Evolutionary conservation across 225 moss, liverwort and hornwort genomes (phyloP).

Genomic region (Polytrichum commune): DNA sequence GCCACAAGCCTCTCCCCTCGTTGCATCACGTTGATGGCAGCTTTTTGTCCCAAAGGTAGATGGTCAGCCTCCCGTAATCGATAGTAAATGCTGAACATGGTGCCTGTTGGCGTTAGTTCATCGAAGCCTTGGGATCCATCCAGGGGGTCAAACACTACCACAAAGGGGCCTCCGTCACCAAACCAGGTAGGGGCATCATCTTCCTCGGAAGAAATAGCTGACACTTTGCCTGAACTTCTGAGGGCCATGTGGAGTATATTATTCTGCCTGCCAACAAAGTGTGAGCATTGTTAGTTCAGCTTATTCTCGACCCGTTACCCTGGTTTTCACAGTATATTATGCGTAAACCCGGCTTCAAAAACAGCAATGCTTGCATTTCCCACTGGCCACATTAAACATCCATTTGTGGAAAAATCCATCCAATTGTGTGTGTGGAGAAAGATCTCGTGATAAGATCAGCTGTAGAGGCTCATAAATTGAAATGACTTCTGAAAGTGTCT

Average conservation of each 20-base stretch:
- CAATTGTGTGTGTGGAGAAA: no score
- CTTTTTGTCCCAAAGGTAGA: conserved; percentile 61
- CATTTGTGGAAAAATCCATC: no score
- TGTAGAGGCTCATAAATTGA: no score
- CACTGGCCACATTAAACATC: no score
- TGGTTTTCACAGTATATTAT: no score
- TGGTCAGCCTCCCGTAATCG: conserved; percentile 54
- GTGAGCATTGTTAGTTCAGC: conserved; percentile 45
- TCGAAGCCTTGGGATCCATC: conserved; percentile 91
- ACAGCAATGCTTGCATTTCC: no score
- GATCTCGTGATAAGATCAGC: no score
- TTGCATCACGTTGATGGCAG: conserved; percentile 75
- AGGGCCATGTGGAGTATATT: conserved; percentile 83
- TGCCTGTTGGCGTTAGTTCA: conserved; percentile 83
- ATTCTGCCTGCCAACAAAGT: conserved; percentile 90
- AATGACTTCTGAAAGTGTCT: no score
- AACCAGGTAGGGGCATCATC: conserved; percentile 84
- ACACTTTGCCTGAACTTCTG: conserved; percentile 83
- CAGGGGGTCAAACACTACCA: conserved; percentile 90
- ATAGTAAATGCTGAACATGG: conserved; percentile 90
- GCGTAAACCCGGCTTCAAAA: no score
- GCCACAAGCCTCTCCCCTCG: conserved; percentile 80
- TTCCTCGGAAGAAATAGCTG: conserved; percentile 85
- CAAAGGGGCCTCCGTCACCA: conserved; percentile 63
- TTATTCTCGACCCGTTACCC: neutral